Base-by-base conservation (phyloP, 2,329 filamentous ascomycete species). In the Leptodontidium sp. region DNA sequence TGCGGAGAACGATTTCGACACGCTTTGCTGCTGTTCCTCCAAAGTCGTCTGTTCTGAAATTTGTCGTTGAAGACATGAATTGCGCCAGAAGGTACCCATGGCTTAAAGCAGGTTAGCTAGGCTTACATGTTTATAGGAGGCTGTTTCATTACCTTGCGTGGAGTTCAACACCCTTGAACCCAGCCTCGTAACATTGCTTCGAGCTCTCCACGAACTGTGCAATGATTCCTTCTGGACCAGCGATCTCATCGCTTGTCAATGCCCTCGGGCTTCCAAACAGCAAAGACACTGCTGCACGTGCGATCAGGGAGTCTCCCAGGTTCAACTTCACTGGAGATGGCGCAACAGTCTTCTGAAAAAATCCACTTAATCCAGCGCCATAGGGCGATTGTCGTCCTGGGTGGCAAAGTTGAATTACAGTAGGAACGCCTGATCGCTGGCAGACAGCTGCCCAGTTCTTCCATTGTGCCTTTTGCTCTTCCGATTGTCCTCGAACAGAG, bases 31-130 rank as follows among this genome's bases (percentile, higher is more conserved):
- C 89, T 63, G 82, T 86, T 2, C 90, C 90, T n/a, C 90, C 90
- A 74, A 91, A 92, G 67, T 84, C 76, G 74, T 92, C 90, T 0
- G 83, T 91, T 26, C 93, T 86, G 66, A 86, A 81, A 80, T 95
- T 96, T 17, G 84, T 83, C 0, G 85, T 84, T 0, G 91, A 90
- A 0, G 88, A 90, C 8, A 94, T 73, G 82, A 95, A 95, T 9
- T 84, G 82, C 71, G 89, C 87, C 0, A 95, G 81, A 0, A 95
- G 84, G 77, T 94, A 95, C 1, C 93, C 92, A 75, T 95, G 92
- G 11, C 74, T 76, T 43, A 7, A 3, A 26, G 12, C 17, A 17
- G 15, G n/a, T 38, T 12, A 40, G 29, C 35, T 15, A 4, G n/a
- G 4, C 15, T 15, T 15, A 15, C 15, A 12, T 24, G 2, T 24